Evolutionary conservation across 306 rosid genomes (phyloP), one percentile per base, ranked within the genome.

Genomic region (Prunus campanulata): DNA sequence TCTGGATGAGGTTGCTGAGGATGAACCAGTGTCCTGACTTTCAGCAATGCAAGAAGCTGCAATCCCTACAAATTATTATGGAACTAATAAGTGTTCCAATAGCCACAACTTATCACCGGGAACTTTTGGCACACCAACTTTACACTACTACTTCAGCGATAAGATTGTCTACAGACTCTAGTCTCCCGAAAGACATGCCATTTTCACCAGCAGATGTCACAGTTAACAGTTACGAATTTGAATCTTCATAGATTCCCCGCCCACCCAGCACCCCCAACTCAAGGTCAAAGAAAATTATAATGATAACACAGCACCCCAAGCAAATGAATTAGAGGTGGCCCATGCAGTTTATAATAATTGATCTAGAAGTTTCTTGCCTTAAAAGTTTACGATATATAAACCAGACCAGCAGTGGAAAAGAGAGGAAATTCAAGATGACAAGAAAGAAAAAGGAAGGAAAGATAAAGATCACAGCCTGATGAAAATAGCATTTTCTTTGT

Each of bases 31-130:
- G 76, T 87, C 91, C 81, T 80, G 91, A 72, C 87, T 83, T 70
- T 87, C 89, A 9, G 89, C 88, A 8, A 87, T 71, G 84, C 89
- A 85, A 59, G 89, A 87, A 68, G 84, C 89, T 85, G 85, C 64
- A 85, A 73, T 46, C 46, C 87, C 75, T 84, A 61, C 76, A 82
- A 46, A 63, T 70, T 66, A 56, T 65, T 68, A 12, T 3, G 13
- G 52, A 74, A 76, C 50, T 60, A 24, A 64, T 79, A 61, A 78
- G 71, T 66, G 42, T 6, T 39, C 59, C 73, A 70, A 67, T 27
- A 52, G 78, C 66, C 35, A 30, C 69, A 47, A 48, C 12, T 66
- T 44, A 15, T 47, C 57, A 19, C 75, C n/a, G 63, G 50, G 56
- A 78, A 24, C 30, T 47, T 46, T 57, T 35, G 20, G 11, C 47